Conservation (phyloP, 1,284 basidiomycete genomes). For the Vanrija sp. region DNA sequence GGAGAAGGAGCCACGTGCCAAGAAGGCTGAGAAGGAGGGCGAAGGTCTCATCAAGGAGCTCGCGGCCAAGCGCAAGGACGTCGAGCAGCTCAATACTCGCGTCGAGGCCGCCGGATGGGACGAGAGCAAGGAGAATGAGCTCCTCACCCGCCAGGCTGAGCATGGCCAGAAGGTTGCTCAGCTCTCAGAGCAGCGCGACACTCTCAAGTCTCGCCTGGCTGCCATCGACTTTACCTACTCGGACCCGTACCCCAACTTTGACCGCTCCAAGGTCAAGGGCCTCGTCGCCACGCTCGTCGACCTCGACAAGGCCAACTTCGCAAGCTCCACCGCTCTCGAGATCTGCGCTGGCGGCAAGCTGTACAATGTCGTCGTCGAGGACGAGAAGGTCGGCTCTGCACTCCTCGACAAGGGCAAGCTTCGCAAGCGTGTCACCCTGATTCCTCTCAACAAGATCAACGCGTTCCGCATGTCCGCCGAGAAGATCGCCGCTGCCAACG, state of each 20-base stretch:
- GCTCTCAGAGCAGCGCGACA: conserved; percentile 71
- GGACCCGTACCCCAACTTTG: conserved; percentile 74
- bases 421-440: conserved; percentile 86
- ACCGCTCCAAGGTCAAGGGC: conserved; percentile 83
- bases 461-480: conserved; percentile 62
- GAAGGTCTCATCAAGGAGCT: conserved; percentile 68
- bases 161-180: conserved; percentile 60
- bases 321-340: conserved; percentile 86
- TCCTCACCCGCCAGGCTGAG: conserved; percentile 59
- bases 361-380: conserved; percentile 92
- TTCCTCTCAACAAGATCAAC: conserved; percentile 90
- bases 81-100: conserved; percentile 58
- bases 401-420: conserved; percentile 74
- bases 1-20: conserved; percentile 71
- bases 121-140: conserved; percentile 65
- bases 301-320: conserved; percentile 65
- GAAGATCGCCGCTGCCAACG: conserved; percentile 73
- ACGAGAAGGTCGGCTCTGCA: conserved; percentile 82
- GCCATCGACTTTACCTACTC: conserved; percentile 80
- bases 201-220: conserved; percentile 64
- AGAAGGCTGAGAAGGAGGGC: conserved; percentile 78
- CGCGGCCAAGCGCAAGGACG: conserved; percentile 59
- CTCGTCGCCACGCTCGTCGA: conserved; percentile 82
- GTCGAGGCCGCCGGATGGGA: conserved; percentile 73
- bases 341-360: conserved; percentile 85